Conservation (phyloP, 495 filamentous ascomycete species). For the Antarctomyces pellizariae region DNA sequence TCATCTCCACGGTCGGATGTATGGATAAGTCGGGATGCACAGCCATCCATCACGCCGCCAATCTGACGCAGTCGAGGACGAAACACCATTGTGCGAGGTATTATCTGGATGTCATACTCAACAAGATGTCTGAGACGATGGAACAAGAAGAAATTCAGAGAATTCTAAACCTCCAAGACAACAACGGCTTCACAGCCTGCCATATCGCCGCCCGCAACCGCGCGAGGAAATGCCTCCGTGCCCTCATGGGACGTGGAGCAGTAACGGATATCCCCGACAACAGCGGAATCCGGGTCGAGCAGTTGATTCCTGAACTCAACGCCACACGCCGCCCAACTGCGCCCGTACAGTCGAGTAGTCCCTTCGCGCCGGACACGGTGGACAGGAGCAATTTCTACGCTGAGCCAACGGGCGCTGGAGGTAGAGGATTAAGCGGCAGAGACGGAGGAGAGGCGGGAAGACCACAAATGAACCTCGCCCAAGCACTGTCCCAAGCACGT, state of each 20-base stretch:
- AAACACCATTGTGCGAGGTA: slow-evolving; percentile 72
- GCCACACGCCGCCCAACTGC: slow-evolving; percentile 21
- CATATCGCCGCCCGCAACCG: slow-evolving; percentile 65
- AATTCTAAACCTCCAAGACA: slow-evolving; percentile 51
- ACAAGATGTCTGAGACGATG: slow-evolving; percentile 49
- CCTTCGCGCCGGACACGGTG: slow-evolving; percentile 29
- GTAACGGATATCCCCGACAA: slow-evolving; percentile 58
- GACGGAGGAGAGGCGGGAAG: no score
- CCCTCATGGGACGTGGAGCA: slow-evolving; percentile 46
- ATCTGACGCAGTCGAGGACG: slow-evolving; percentile 51
- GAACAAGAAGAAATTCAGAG: slow-evolving; percentile 41
- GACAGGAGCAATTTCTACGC: slow-evolving; percentile 12
- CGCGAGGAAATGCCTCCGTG: slow-evolving; percentile 49
- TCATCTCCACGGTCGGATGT: slow-evolving; percentile 50
- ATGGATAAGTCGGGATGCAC: slow-evolving; percentile 59
- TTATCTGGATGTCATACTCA: slow-evolving; percentile 77
- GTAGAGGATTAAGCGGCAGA: no score
- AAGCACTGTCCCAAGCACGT: no score
- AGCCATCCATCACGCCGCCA: slow-evolving; percentile 79
- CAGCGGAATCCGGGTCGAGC: slow-evolving; percentile 53
- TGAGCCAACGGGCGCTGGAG: no score
- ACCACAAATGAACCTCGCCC: no score
- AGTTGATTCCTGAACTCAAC: slow-evolving; percentile 40
- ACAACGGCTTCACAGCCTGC: slow-evolving; percentile 68
- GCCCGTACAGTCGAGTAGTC: slow-evolving; percentile 34